Base-by-base conservation (phyloP, 2,329 filamentous ascomycete species). In the Graphilbum ipis-grandicollis region DNA sequence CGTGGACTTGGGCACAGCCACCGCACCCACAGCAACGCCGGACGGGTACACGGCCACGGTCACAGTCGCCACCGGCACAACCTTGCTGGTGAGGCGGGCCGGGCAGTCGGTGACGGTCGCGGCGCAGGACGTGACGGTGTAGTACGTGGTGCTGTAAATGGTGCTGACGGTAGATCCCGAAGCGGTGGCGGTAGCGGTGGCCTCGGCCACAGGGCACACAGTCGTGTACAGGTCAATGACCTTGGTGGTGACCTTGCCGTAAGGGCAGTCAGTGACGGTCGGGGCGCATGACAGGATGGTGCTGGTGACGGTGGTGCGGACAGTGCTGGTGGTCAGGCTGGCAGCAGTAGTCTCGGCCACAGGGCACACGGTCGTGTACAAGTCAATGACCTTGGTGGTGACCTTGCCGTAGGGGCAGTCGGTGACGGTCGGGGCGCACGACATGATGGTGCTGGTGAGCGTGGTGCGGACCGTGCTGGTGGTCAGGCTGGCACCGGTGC, bases 401-500 rank as follows among this genome's bases (percentile, higher is more conserved):
- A 45, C 44, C 22, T 40, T 30, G 37, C 39, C 40, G 38, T 35
- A 36, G 12, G 46, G 45, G 44, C 45, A 47, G 43, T 46, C 32
- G 34, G 44, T 46, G 13, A 47, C 44, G 9, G 45, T 44, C 17
- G 44, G 39, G 1, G 41, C 40, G 39, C 45, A 47, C 32, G 44
- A 45, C 28, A 35, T 17, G 22, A 46, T 41, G 22, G 45, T 47
- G 41, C 41, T 42, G 26, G 44, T 44, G 42, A 66, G 44, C 15
- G 56, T 61, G 28, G 54, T 52, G 47, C 50, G 58, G 36, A 62
- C 51, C 6, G 56, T 58, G 43, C 55, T 59, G 21, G 56, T 58
- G 12, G 42, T 44, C 32, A 23, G 25, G 35, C 28, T 12, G 29
- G n/a, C 29, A 7, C n/a, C n/a, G 15, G 12, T 15, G 15, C 5